A percentile compares a stretch with the other conserved stretches of the same genome.
phyloP scores from a whole-genome alignment of 2,329 filamentous ascomycete genomes.

The Lachnellula arida region DNA sequence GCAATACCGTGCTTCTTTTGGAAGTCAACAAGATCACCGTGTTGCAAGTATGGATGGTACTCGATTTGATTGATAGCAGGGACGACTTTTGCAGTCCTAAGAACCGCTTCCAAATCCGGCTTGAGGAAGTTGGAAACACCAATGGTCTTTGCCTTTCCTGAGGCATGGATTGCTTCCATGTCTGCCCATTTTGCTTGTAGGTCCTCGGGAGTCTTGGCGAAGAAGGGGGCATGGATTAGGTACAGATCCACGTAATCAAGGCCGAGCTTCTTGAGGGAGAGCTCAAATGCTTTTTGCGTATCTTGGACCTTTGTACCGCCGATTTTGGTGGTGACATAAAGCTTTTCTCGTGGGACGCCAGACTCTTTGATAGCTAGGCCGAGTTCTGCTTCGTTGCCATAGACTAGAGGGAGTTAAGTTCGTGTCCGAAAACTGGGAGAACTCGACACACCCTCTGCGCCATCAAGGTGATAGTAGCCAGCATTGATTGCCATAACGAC shows the following conservation, averaged over 20 bases:
- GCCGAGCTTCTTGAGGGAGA: slow-evolving; percentile 59
- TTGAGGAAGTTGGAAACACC: slow-evolving; percentile 72
- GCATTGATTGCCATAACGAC: slow-evolving; percentile 59
- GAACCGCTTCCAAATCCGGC: slow-evolving; percentile 49
- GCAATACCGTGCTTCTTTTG: slow-evolving; percentile 54
- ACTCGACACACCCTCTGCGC: slow-evolving; percentile 56
- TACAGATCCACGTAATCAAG: slow-evolving; percentile 71
- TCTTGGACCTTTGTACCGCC: slow-evolving; percentile 31
- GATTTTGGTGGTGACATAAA: slow-evolving; percentile 64
- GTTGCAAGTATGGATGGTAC: slow-evolving; percentile 71
- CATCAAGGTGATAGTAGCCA: slow-evolving; percentile 71
- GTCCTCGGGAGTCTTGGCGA: slow-evolving; percentile 42
- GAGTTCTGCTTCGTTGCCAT: slow-evolving; percentile 64
- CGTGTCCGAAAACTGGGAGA: background rate
- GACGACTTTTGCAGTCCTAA: slow-evolving; percentile 53
- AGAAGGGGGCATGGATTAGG: slow-evolving; percentile 56
- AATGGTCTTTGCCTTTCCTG: slow-evolving; percentile 63
- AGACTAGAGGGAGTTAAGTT: slow-evolving; percentile 37
- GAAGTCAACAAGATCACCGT: slow-evolving; percentile 46
- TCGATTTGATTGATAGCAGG: slow-evolving; percentile 80
- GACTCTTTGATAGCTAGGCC: slow-evolving; percentile 65
- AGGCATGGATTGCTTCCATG: slow-evolving; percentile 60
- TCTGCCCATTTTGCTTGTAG: slow-evolving; percentile 58
- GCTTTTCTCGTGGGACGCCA: slow-evolving; percentile 59
- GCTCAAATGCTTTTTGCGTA: slow-evolving; percentile 47